phyloP scores from a whole-genome alignment of 768 basidiomycete species.

The Gymnopilus junonius region DNA sequence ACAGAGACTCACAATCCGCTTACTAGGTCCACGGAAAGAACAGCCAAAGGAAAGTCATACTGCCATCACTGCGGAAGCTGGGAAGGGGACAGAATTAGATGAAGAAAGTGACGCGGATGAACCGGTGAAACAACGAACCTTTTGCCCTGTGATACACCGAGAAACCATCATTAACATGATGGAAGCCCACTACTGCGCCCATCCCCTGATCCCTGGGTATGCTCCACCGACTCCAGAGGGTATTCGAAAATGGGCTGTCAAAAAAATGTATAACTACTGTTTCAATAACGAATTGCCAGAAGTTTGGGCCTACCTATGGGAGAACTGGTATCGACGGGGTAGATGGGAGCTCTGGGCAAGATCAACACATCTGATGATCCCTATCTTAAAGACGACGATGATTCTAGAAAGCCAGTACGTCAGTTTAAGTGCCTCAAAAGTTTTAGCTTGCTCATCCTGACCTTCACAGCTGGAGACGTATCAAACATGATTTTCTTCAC shows the following conservation, averaged over 20 bases:
- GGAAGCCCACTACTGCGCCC: conserved; percentile 25
- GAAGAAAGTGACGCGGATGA: not conserved
- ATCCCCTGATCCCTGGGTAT: conserved; percentile 23
- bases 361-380: conserved; percentile 20
- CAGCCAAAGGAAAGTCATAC: not conserved
- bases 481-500: conserved; percentile 39
- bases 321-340: conserved; percentile 26
- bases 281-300: conserved; percentile 20
- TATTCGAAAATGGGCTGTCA: conserved; percentile 26
- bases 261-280: conserved; percentile 29
- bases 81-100: not conserved
- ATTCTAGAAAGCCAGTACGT: conserved; percentile 33
- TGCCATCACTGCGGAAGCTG: not conserved
- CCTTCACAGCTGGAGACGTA: conserved; percentile 32
- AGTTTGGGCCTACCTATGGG: too few species aligned
- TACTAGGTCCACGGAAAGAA: conserved; percentile 1
- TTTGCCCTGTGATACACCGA: not conserved
- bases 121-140: not conserved
- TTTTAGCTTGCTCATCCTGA: conserved; percentile 8
- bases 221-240: conserved; percentile 4
- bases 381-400: conserved; percentile 32
- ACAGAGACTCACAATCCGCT: not conserved
- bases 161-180: conserved; percentile 26
- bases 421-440: not conserved
- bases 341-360: conserved; percentile 34